These are phyloP conservation scores for Vanrija sp. DNA, from an alignment of 1,284 basidiomycete genomes.

Conservation along the genomic window DNA sequence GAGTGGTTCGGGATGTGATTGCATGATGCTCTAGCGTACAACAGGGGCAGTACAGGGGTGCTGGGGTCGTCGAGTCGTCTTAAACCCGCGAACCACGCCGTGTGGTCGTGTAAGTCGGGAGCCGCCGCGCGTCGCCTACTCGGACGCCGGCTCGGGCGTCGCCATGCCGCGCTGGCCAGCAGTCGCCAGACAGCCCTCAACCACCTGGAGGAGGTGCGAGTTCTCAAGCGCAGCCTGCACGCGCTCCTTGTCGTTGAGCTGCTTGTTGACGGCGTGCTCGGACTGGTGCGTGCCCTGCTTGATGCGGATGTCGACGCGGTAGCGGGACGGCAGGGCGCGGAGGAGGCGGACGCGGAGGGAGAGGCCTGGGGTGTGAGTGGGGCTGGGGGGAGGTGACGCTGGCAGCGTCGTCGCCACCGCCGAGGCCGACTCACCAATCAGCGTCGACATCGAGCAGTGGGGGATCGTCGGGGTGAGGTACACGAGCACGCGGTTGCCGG, in stretches of 20 bases:
- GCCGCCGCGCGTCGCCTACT: too few relatives aligned
- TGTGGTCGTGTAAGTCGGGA: too few relatives aligned
- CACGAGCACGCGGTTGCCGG: constrained; percentile 68
- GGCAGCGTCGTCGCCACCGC: neutral
- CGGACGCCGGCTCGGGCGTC: neutral
- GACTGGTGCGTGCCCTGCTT: constrained; percentile 94
- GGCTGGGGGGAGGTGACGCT: too few relatives aligned
- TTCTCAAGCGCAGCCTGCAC: constrained; percentile 97
- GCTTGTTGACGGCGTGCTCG: constrained; percentile 94
- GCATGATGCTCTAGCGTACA: too few relatives aligned
- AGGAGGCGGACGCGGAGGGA: constrained; percentile 88
- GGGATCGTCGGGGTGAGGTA: constrained; percentile 97
- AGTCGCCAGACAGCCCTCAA: constrained; percentile 76
- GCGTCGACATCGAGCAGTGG: constrained; percentile 95
- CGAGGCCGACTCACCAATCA: constrained; percentile 68
- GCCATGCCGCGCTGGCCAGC: constrained; percentile 49
- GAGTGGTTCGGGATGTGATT: too few relatives aligned
- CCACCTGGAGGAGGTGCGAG: constrained; percentile 73
- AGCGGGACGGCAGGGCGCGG: constrained; percentile 82
- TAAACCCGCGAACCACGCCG: too few relatives aligned
- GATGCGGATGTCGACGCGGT: constrained; percentile 91
- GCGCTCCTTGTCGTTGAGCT: constrained; percentile 97
- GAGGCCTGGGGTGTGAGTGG: constrained; percentile 59
- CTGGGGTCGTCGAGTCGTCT: too few relatives aligned
- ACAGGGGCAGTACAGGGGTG: too few relatives aligned